Evolutionary conservation across 495 filamentous ascomycete genomes (phyloP), one percentile per base, ranked within the genome.

Genomic region (Hyphodiscus hymeniophilus): DNA sequence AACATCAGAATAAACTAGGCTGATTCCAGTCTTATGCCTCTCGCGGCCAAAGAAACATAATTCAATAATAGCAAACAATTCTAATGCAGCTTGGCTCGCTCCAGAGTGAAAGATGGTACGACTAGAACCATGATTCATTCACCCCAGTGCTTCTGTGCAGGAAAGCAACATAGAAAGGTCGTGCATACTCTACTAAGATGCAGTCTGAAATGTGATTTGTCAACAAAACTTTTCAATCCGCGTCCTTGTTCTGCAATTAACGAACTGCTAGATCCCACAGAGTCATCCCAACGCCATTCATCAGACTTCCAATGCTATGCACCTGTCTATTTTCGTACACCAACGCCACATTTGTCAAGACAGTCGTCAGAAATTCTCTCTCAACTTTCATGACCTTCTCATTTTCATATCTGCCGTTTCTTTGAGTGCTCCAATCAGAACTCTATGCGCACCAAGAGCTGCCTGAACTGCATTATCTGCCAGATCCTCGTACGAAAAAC

Each of bases 391-490:
- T 48, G 21, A 48, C 32, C 49, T 23, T 24, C 45, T 48, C 18
- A 59, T 24, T 30, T 59, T 59, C 33, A 55, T 45, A 24, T 57
- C 54, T n/a, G 58, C 54, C 15, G 58, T 52, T 38, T 61, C 58
- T 35, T 56, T 58, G 24, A 61, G 43, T 7, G 59, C 56, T 13
- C 49, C 75, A 33, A 68, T 66, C 36, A 85, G 64, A 23, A 86
- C 82, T 21, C 68, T 60, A 54, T 80, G 66, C 13, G 75, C 70
- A 11, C 74, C 74, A 15, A 69, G 60, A 41, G 82, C 81, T 23
- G 81, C 80, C 64, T 81, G 72, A 6, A 83, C 76, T 31, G 81
- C 81, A 26, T 70, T 73, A 52, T 85, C 80, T 23, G 82, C 65
- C 49, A 86, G 62, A 21, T 66, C 63, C 24, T 84, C 77, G 36